Conservation (phyloP, 139 green algal genomes). For the Raphidocelis subcapitata region DNA sequence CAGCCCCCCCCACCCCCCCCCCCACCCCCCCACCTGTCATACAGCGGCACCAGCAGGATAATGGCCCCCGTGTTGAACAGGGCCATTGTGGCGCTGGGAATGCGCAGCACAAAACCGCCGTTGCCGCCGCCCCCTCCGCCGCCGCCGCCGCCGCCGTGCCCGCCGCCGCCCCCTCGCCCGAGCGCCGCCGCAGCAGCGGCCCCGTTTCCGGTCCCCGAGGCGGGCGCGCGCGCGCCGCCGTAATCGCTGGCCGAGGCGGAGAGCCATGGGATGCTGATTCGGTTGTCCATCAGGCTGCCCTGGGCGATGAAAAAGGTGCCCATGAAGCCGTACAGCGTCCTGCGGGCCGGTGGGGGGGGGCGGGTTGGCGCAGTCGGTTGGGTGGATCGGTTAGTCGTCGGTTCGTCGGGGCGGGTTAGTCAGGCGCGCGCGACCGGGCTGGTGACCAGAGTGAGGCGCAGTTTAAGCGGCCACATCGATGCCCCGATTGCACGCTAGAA, state of each 20-base stretch:
- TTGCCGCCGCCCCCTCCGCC: background rate
- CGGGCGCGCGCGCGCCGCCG: background rate
- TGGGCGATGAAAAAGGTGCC: constrained; percentile 88
- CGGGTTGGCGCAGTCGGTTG: too few relatives aligned
- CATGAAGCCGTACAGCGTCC: constrained; percentile 93
- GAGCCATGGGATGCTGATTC: constrained; percentile 14
- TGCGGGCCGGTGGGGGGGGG: constrained; percentile 11
- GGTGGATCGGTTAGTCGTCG: too few relatives aligned
- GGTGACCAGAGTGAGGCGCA: too few relatives aligned
- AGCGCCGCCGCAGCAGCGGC: too few relatives aligned
- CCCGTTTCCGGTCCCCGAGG: too few relatives aligned
- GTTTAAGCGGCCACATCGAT: too few relatives aligned
- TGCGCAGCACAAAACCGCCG: constrained; percentile 36
- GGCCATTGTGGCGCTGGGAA: constrained; percentile 83
- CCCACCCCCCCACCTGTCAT: constrained; percentile 77
- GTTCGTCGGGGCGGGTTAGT: too few relatives aligned
- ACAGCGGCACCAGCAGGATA: constrained; percentile 67
- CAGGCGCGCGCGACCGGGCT: too few relatives aligned
- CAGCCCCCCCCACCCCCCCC: too few relatives aligned
- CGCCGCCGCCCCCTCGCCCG: too few relatives aligned
- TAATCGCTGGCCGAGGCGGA: background rate
- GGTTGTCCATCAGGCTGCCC: constrained; percentile 78
- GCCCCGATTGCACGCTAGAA: too few relatives aligned
- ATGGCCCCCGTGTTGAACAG: constrained; percentile 80
- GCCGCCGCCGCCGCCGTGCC: background rate